These are phyloP conservation scores for Fusarium compactum DNA, from an alignment of 2,329 filamentous ascomycete species.

Conservation along the genomic window DNA sequence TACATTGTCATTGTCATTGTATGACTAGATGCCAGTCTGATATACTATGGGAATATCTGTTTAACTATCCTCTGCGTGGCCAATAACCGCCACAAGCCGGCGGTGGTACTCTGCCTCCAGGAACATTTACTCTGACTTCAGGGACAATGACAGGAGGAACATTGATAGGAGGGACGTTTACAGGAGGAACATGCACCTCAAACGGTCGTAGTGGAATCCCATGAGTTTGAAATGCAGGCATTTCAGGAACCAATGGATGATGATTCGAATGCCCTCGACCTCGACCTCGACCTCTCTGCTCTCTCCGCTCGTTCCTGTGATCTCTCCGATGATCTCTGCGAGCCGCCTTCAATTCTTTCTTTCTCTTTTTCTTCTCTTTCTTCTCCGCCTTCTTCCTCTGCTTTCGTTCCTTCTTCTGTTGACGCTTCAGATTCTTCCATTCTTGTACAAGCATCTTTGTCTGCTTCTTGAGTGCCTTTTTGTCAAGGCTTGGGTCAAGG, in stretches of 20 bases:
- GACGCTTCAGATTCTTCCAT: constrained; percentile 54
- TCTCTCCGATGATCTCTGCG: constrained; percentile 48
- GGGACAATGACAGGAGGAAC: background rate
- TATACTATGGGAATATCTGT: background rate
- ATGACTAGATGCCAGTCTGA: background rate
- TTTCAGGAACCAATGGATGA: constrained; percentile 14
- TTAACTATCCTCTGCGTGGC: constrained; percentile 12
- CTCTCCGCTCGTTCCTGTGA: constrained; percentile 3
- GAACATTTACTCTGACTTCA: background rate
- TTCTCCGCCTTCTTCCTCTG: constrained; percentile 51
- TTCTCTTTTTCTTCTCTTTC: constrained; percentile 50
- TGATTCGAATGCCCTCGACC: constrained; percentile 19
- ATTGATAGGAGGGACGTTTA: constrained; percentile 6
- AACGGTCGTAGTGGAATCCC: constrained; percentile 9
- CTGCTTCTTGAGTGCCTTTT: constrained; percentile 56
- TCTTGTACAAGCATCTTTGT: constrained; percentile 59
- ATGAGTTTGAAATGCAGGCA: constrained; percentile 16
- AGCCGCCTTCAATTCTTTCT: constrained; percentile 48
- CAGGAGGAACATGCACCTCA: constrained; percentile 7
- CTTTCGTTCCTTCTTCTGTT: constrained; percentile 48
- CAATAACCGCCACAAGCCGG: constrained; percentile 13
- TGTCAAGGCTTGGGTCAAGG: constrained; percentile 29
- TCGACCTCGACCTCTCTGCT: constrained; percentile 14
- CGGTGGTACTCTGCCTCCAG: constrained; percentile 6
- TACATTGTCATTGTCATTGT: background rate